phyloP scores from a whole-genome alignment of 2,329 filamentous ascomycete species.

The Verticillium nonalfalfae region DNA sequence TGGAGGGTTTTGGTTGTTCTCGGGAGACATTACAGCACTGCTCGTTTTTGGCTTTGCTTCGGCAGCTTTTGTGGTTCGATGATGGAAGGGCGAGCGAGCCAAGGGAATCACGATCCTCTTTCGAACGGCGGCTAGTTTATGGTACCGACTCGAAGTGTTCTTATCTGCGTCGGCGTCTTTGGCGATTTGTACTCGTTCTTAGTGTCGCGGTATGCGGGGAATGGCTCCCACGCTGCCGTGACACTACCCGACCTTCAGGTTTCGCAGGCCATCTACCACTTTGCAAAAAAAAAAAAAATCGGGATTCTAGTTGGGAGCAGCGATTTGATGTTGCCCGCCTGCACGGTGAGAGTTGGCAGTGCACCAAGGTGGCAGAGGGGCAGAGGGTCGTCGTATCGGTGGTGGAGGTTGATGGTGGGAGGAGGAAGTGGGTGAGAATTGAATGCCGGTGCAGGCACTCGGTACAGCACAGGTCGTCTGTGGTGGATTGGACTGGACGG shows the following conservation, averaged over 20 bases:
- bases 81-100: background rate
- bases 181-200: slow-evolving; percentile 7
- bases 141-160: background rate
- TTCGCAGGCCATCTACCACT: slow-evolving; percentile 49
- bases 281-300: slow-evolving; percentile 3
- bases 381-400: background rate
- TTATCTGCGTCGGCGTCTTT: background rate
- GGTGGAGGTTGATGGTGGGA: background rate
- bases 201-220: slow-evolving; percentile 48
- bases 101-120: background rate
- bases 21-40: slow-evolving; percentile 38
- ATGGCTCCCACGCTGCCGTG: slow-evolving; percentile 51
- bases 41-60: background rate
- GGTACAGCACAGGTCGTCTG: background rate
- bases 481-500: background rate
- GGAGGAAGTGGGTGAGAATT: background rate
- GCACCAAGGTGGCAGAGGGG: background rate
- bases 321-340: background rate
- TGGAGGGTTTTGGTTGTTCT: slow-evolving; percentile 30
- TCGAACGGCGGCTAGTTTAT: background rate
- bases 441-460: background rate
- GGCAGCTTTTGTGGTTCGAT: background rate
- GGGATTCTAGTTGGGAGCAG: background rate
- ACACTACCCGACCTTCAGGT: slow-evolving; percentile 47
- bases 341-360: background rate